Percentiles rank a stretch among this genome's conserved stretches.
Conservation (phyloP, 1,284 basidiomycete genomes). For the Malassezia sympodialis region DNA sequence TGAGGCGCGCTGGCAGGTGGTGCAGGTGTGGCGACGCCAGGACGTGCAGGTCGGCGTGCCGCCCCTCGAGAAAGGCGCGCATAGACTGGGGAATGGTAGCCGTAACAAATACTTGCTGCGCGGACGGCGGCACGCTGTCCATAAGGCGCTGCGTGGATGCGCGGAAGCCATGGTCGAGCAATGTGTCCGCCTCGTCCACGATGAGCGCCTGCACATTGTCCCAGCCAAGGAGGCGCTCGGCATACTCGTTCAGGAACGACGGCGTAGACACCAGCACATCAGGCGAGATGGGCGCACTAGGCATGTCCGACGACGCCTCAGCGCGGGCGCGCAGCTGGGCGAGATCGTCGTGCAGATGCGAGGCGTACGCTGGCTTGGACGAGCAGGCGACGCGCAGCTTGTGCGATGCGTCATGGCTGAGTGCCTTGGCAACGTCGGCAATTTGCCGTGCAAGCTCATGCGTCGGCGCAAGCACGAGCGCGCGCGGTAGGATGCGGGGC, state of each 20-base stretch:
- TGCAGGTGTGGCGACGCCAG: slow-evolving; percentile 71
- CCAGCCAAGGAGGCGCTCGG: slow-evolving; percentile 47
- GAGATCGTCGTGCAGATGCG: not conserved
- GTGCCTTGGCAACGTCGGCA: slow-evolving; percentile 58
- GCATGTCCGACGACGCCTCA: slow-evolving; percentile 54
- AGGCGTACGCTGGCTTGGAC: slow-evolving; percentile 48
- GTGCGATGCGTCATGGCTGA: slow-evolving; percentile 53
- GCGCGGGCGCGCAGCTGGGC: not conserved
- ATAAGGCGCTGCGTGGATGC: slow-evolving; percentile 6
- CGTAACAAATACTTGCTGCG: slow-evolving; percentile 60
- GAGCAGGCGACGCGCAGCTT: slow-evolving; percentile 66
- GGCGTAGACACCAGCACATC: slow-evolving; percentile 60
- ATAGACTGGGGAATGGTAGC: slow-evolving; percentile 75
- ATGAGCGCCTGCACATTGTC: slow-evolving; percentile 90
- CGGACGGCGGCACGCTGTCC: not conserved
- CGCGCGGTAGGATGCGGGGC: slow-evolving; percentile 55
- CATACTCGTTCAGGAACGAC: slow-evolving; percentile 61
- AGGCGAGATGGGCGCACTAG: slow-evolving; percentile 6
- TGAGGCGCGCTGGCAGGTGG: slow-evolving; percentile 60
- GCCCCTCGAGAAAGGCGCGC: slow-evolving; percentile 56
- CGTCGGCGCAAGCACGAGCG: slow-evolving; percentile 86
- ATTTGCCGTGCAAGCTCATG: slow-evolving; percentile 92
- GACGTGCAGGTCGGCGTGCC: slow-evolving; percentile 58
- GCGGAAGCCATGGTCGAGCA: slow-evolving; percentile 57
- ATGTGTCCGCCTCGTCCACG: slow-evolving; percentile 87